A percentile compares a stretch with the other conserved stretches of the same genome.
phyloP scores from a whole-genome alignment of 257 asterid genomes.

The Nicotiana obtusifolia region DNA sequence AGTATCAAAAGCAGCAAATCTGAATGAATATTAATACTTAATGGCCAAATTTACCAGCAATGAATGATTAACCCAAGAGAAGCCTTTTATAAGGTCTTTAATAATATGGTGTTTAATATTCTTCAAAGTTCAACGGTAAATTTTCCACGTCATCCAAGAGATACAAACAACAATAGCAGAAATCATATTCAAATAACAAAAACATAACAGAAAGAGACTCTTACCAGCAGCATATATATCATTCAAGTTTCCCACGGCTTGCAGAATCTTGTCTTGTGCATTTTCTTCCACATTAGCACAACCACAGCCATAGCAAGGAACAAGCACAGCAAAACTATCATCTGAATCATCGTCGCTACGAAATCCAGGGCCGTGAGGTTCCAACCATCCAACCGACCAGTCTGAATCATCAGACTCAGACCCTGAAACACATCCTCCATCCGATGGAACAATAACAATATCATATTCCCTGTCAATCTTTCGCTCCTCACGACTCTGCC shows the following conservation, averaged over 20 bases:
- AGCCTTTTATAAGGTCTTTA: neutral
- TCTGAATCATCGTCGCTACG: slow-evolving; percentile 29
- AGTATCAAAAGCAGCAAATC: neutral
- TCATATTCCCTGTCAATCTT: slow-evolving; percentile 42
- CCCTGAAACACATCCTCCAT: slow-evolving; percentile 50
- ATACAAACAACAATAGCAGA: neutral
- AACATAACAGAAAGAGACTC: neutral
- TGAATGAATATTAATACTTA: neutral
- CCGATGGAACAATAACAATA: slow-evolving; percentile 44
- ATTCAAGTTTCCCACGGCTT: slow-evolving; percentile 25
- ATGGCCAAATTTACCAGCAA: neutral
- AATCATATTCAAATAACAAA: neutral
- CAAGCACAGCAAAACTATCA: slow-evolving; percentile 45
- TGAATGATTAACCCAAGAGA: neutral
- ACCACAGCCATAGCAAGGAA: slow-evolving; percentile 44
- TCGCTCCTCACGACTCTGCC: slow-evolving; percentile 42
- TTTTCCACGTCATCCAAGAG: neutral
- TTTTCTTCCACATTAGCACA: slow-evolving; percentile 18
- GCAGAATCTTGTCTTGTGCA: slow-evolving; percentile 18
- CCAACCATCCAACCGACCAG: slow-evolving; percentile 53
- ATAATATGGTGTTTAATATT: neutral
- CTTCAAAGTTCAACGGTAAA: neutral
- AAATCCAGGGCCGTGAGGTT: slow-evolving; percentile 42
- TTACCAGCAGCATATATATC: slow-evolving; percentile 34
- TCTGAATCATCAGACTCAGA: slow-evolving; percentile 53